Conservation (phyloP, 768 basidiomycete species). For the Boletales sp. region DNA sequence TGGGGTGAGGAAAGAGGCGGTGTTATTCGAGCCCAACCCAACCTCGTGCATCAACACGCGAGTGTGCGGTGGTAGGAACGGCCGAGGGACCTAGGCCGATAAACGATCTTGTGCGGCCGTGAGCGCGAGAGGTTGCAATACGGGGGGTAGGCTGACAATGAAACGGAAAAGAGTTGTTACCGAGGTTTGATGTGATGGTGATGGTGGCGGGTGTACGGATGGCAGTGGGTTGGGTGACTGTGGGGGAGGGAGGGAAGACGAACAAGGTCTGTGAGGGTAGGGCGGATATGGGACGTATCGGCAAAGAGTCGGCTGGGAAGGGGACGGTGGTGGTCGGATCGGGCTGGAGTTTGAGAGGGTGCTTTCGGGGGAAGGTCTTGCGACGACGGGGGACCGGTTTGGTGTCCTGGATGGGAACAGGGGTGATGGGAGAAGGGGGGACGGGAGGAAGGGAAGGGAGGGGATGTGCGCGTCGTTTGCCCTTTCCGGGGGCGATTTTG, state of each 20-base stretch:
- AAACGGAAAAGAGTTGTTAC: conserved; percentile 45
- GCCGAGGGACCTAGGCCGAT: conserved; percentile 66
- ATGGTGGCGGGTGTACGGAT: conserved; percentile 73
- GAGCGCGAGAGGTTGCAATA: conserved; percentile 61
- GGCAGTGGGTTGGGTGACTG: conserved; percentile 40
- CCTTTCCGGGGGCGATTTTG: conserved; percentile 43
- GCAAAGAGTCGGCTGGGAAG: background rate
- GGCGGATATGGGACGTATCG: conserved; percentile 25
- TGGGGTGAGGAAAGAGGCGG: no score
- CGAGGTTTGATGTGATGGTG: conserved; percentile 68
- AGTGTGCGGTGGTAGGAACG: conserved; percentile 78
- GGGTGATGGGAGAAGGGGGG: conserved; percentile 65
- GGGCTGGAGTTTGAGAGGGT: conserved; percentile 49
- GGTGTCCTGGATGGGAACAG: conserved; percentile 39
- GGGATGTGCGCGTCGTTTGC: conserved; percentile 58
- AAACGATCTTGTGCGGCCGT: conserved; percentile 69
- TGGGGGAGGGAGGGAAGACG: conserved; percentile 81
- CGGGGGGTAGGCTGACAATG: conserved; percentile 63
- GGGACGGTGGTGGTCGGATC: conserved; percentile 21
- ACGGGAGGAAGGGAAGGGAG: conserved; percentile 65
- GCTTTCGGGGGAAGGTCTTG: conserved; percentile 55
- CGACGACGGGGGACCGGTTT: conserved; percentile 33
- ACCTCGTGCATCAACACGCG: conserved; percentile 81
- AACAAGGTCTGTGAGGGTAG: conserved; percentile 83
- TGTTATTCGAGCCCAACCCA: conserved; percentile 55